Base-by-base conservation (phyloP, 1,284 basidiomycete species). In the Psilocybe mexicana region DNA sequence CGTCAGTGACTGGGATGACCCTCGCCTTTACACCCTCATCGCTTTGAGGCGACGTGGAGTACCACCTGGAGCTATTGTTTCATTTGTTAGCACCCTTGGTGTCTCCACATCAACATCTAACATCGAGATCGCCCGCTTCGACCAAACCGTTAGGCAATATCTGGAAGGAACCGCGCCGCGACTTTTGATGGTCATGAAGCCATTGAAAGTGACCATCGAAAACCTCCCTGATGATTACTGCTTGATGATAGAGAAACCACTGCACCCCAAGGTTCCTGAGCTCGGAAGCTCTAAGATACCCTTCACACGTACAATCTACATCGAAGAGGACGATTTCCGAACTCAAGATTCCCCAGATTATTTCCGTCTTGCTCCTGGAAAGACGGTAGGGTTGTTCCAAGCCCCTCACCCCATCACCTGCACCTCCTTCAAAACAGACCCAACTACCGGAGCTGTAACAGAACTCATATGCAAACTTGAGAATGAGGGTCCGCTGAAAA, bases 1-100 rank as follows among this genome's bases (percentile, higher is more conserved):
- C 67, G 96, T 99, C 45, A 83, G 79, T 51, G 96, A 92, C 46
- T 99, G 97, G 97, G 95, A 99, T 69, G 97, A 99, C 70, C 97
- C 97, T 45, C 88, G 97, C n/a, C 83, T 99, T 52, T 98, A 97
- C 76, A 99, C 97, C 1, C 85, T 99, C 63, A 96, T 98, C 64
- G 96, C 96, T 2, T 85, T 99, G 33, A 88, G 96, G 57, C 85
- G 97, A 58, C 88, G 97, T 49, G 97, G 97, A 62, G 87, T 99
- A 25, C 97, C 97, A 14, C 96, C 97, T 8, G 94, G 94, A 28
- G 97, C 97, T 5, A 92, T 99, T 71, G 78, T 94, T 50, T 89
- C 90, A 11, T 99, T 99, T 73, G 94, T 99, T 62, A 90, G 92
- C 74, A 84, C 87, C 10, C 84, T 99, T 10, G 97, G 97, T 48